Evolutionary conservation across 75 land plant species (phyloP), one percentile per base, ranked within the genome.

Genomic region (Picea sitchensis): DNA sequence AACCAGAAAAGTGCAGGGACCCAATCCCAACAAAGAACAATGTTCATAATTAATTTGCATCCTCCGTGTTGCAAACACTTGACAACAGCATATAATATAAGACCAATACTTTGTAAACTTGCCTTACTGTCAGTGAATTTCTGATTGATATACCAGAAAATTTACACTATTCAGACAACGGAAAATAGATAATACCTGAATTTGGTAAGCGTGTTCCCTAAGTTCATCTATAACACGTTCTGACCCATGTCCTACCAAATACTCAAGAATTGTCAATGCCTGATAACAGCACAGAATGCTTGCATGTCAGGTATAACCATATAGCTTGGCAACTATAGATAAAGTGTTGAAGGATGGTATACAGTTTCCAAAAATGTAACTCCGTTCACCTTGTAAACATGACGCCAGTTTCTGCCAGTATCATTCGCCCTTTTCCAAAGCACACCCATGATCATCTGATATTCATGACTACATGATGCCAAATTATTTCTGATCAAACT

Each of bases 171-270:
- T 59, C 14, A 72, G 9, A 76, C 36, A 76, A 58, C 8, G 11
- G 30, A 15, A 67, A 71, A 38, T 15, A 20, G 44, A 41, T 71
- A 20, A 21, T 85, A 98, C 99, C 78, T 92, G 88, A 58, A 98
- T 92, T 82, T 95, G 98, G 79, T 89, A 98, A n/a, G 92, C 87
- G 76, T 98, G 96, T 77, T 98, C 99, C 64, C 86, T 83, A 41
- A 98, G 89, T 21, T 98, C 99, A 87, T 98, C 99, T 47, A 98
- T 94, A 74, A 96, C 93, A 67, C 98, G 92, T 73, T 98, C 99
- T 56, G 99, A 88, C 71, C 99, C 99, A 86, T 98, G 86, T 67
- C 91, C 92, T 34, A 98, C 91, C 80, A 98, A 83, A 85, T 88
- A 98, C 38, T 98, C 98, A 60, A 95, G 86, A 72, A 98, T 91